Percentiles rank a stretch among this genome's conserved stretches.
phyloP scores from a whole-genome alignment of 2,329 filamentous ascomycete genomes.

The Exserohilum rostratum region DNA sequence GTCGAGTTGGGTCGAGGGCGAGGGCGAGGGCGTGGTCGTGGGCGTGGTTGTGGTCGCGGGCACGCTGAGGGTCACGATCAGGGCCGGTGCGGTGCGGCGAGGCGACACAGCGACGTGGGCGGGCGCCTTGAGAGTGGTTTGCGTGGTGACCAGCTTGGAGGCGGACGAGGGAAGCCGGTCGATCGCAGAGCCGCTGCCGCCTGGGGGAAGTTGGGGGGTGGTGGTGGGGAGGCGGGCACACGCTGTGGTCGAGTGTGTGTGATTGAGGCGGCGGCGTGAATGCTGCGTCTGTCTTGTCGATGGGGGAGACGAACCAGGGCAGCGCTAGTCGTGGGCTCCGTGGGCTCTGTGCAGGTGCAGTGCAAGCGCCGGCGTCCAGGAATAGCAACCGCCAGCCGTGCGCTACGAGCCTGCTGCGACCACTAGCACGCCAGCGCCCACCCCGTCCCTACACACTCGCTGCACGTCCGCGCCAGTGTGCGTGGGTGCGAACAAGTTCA shows the following conservation, averaged over 20 bases:
- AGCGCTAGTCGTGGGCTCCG: slow-evolving; percentile 14
- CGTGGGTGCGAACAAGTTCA: too few relatives aligned
- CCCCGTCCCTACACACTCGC: background rate
- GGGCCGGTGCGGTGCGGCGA: background rate
- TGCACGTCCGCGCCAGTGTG: too few relatives aligned
- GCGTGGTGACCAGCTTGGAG: slow-evolving; percentile 28
- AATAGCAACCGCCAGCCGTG: slow-evolving; percentile 19
- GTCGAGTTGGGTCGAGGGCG: slow-evolving; percentile 12
- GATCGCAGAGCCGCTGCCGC: slow-evolving; percentile 33
- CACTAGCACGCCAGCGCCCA: slow-evolving; percentile 19
- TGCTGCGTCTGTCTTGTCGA: slow-evolving; percentile 33
- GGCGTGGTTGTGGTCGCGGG: slow-evolving; percentile 6
- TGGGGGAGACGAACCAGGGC: slow-evolving; percentile 26
- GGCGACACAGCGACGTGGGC: too few relatives aligned
- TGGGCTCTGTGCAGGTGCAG: background rate
- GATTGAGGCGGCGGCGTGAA: slow-evolving; percentile 25
- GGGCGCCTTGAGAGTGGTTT: background rate
- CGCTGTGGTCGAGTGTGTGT: slow-evolving; percentile 12
- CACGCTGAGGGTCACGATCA: background rate
- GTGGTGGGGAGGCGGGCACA: slow-evolving; percentile 19
- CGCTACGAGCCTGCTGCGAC: slow-evolving; percentile 22
- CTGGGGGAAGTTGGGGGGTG: slow-evolving; percentile 25
- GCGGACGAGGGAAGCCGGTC: slow-evolving; percentile 30
- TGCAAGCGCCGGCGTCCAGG: slow-evolving; percentile 20
- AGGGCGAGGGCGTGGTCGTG: slow-evolving; percentile 3